Conservation (phyloP, 352 stramenopile species). For the Blastocystis sp. region DNA sequence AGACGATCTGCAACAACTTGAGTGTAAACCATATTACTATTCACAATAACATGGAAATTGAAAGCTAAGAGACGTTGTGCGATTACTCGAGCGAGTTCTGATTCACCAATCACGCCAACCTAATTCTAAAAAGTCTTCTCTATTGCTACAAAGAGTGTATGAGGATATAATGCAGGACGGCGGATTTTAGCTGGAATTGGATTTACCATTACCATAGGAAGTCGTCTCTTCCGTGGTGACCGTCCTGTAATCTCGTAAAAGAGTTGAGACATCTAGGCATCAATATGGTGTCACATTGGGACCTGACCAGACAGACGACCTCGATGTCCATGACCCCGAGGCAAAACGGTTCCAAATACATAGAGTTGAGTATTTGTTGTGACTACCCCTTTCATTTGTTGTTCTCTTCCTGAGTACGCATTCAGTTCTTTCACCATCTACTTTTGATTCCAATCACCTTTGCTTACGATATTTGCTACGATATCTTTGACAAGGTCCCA, state of each 20-base stretch:
- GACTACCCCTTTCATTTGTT: constrained; percentile 26
- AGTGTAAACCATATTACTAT: not conserved
- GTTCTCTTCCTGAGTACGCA: constrained; percentile 3
- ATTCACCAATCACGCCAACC: constrained; percentile 24
- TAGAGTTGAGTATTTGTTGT: not conserved
- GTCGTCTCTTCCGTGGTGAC: not conserved
- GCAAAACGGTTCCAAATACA: not conserved
- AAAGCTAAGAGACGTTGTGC: not conserved
- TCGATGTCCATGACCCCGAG: constrained; percentile 32
- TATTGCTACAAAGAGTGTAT: not conserved
- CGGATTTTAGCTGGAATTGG: not conserved
- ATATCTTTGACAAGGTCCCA: not conserved
- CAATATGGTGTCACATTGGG: not conserved
- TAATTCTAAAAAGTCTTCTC: not conserved
- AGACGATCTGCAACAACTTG: not conserved
- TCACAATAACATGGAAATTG: constrained; percentile 21
- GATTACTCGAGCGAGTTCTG: not conserved
- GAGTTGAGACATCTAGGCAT: constrained; percentile 9
- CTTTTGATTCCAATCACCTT: too few relatives aligned
- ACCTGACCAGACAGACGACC: constrained; percentile 11
- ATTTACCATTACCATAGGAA: not conserved
- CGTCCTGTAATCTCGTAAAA: constrained; percentile 40
- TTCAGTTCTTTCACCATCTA: constrained; percentile 50
- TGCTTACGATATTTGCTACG: not conserved
- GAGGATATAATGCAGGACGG: not conserved